Conservation (phyloP, 2,329 filamentous ascomycete genomes). For the Colletotrichum simmondsii region DNA sequence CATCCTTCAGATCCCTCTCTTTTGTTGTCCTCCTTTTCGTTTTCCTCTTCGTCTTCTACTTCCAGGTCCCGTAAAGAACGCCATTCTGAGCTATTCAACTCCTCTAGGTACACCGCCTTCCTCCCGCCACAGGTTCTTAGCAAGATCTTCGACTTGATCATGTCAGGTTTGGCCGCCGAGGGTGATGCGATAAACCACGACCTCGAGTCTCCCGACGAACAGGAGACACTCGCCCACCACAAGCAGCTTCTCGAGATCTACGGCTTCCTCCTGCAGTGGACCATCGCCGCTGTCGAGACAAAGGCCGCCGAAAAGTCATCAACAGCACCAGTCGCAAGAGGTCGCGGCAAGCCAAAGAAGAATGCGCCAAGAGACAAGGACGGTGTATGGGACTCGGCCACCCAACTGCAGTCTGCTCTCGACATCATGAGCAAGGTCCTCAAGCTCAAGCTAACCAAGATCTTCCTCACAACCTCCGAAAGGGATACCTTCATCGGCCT, state of each 20-base stretch:
- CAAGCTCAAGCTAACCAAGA: constrained; percentile 89
- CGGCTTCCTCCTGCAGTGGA: constrained; percentile 94
- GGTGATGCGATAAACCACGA: constrained; percentile 88
- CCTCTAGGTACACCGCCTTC: constrained; percentile 81
- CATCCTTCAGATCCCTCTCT: constrained; percentile 39
- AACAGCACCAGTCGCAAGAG: constrained; percentile 74
- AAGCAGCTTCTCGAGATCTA: constrained; percentile 94
- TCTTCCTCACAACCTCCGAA: constrained; percentile 96
- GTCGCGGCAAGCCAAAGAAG: constrained; percentile 82
- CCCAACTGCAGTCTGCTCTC: constrained; percentile 87
- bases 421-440: constrained; percentile 97
- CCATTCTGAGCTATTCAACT: constrained; percentile 68
- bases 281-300: constrained; percentile 91
- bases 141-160: constrained; percentile 92
- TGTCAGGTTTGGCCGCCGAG: constrained; percentile 86
- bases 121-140: constrained; percentile 86
- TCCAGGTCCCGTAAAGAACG: constrained; percentile 33
- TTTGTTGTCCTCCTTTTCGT: constrained; percentile 39
- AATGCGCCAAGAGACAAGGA: constrained; percentile 75
- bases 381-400: constrained; percentile 86
- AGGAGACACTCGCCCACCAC: constrained; percentile 86
- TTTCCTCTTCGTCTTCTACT: constrained; percentile 25
- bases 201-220: constrained; percentile 86
- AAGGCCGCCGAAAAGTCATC: constrained; percentile 92
- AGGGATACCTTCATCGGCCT: constrained; percentile 93